Percentiles rank a stretch among this genome's conserved stretches.
These are phyloP conservation scores for Talaromyces liani DNA, from an alignment of 495 filamentous ascomycete genomes.

Conservation along the genomic window DNA sequence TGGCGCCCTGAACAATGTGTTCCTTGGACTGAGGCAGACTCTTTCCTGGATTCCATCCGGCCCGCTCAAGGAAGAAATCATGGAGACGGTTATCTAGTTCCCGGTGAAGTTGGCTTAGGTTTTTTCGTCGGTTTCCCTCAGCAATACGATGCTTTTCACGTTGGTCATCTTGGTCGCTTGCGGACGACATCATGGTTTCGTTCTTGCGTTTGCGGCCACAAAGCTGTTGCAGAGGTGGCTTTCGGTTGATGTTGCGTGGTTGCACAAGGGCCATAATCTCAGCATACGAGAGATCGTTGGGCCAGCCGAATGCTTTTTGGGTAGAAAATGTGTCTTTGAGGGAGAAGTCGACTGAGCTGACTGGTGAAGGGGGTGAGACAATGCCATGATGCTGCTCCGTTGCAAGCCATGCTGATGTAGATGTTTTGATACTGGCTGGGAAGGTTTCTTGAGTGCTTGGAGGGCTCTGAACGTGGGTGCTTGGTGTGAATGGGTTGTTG, in stretches of 20 bases:
- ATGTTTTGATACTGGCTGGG: conserved; percentile 22
- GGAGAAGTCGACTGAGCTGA: conserved; percentile 36
- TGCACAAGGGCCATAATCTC: conserved; percentile 33
- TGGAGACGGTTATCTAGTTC: conserved; percentile 35
- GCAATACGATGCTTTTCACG: conserved; percentile 41
- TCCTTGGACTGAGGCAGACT: conserved; percentile 40
- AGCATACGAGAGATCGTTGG: conserved; percentile 23
- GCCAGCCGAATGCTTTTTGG: conserved; percentile 31
- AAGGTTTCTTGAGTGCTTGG: conserved; percentile 31
- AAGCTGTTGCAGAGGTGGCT: conserved; percentile 37
- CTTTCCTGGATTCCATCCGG: conserved; percentile 40
- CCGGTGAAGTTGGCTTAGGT: conserved; percentile 35
- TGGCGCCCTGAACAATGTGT: conserved; percentile 39
- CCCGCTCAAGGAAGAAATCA: conserved; percentile 37
- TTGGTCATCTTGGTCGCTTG: conserved; percentile 33
- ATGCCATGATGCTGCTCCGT: conserved; percentile 19
- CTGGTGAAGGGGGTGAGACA: conserved; percentile 33
- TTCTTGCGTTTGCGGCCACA: conserved; percentile 41
- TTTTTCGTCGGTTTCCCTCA: conserved; percentile 39
- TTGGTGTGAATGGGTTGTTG: conserved; percentile 30
- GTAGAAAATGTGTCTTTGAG: conserved; percentile 32
- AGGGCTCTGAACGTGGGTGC: conserved; percentile 25
- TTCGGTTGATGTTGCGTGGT: conserved; percentile 36
- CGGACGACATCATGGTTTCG: conserved; percentile 18
- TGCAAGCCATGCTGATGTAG: conserved; percentile 24